phyloP scores from a whole-genome alignment of 305 asterid species.

The Solanum hybrid region DNA sequence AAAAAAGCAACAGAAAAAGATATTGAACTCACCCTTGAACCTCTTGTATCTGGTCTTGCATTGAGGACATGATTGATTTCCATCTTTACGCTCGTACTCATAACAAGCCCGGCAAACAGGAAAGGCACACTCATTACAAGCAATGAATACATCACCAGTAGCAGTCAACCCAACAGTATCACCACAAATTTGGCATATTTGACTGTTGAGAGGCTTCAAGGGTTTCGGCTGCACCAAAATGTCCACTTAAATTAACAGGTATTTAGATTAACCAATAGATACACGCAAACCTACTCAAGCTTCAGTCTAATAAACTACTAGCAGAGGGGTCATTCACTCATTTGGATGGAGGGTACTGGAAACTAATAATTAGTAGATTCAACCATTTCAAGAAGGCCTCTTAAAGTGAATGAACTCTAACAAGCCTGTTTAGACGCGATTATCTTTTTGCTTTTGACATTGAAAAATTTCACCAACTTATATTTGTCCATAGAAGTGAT shows the following conservation, averaged over 20 bases:
- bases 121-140: slow-evolving; percentile 71
- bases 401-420: not conserved
- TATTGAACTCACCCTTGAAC: slow-evolving; percentile 37
- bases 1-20: not conserved
- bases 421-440: not conserved
- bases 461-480: not conserved
- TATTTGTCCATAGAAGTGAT: not conserved
- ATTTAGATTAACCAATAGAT: not conserved
- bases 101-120: slow-evolving; percentile 73
- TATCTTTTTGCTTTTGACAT: not conserved
- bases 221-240: slow-evolving; percentile 39
- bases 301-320: not conserved
- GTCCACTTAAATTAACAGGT: not conserved
- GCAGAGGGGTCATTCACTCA: not conserved
- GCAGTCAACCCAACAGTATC: slow-evolving; percentile 50
- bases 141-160: slow-evolving; percentile 50
- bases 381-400: not conserved
- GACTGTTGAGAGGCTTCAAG: slow-evolving; percentile 42
- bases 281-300: not conserved
- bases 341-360: not conserved
- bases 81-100: slow-evolving; percentile 71
- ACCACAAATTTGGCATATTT: slow-evolving; percentile 68
- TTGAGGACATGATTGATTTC: slow-evolving; percentile 66
- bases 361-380: not conserved
- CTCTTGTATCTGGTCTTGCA: slow-evolving; percentile 73